Evolutionary conservation across 2,329 filamentous ascomycete genomes (phyloP).

Genomic region (Aspergillus sergii): DNA sequence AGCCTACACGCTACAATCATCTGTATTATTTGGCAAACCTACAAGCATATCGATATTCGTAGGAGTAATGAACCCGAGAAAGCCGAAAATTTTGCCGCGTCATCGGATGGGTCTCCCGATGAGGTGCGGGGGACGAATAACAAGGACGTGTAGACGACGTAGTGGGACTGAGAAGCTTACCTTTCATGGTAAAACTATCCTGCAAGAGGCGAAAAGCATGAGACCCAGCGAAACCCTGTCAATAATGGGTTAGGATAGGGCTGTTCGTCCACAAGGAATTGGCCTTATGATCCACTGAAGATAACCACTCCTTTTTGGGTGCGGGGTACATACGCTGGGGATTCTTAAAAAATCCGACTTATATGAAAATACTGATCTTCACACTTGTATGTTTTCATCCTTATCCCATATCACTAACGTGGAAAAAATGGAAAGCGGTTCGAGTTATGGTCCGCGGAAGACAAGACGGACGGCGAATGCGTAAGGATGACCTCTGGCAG

Average conservation of each 20-base stretch:
- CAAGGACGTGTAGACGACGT: background rate
- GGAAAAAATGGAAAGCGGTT: background rate
- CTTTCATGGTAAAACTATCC: background rate
- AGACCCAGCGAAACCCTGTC: background rate
- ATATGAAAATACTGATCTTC: too few species aligned
- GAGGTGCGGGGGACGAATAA: background rate
- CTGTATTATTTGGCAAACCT: too few species aligned
- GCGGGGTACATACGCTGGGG: background rate
- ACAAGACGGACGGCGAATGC: background rate
- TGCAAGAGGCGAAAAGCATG: background rate
- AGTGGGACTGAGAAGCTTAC: background rate
- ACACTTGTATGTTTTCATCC: background rate
- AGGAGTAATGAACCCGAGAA: background rate
- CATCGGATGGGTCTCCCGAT: background rate
- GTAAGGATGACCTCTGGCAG: background rate
- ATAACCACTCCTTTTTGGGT: background rate
- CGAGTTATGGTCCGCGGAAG: background rate
- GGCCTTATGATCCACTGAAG: background rate
- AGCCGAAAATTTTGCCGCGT: background rate
- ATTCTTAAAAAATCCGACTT: too few species aligned
- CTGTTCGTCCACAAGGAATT: too few species aligned
- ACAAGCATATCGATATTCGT: too few species aligned
- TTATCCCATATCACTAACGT: accelerated
- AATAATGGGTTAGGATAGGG: background rate
- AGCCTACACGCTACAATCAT: too few species aligned